Percentiles rank a stretch among this genome's conserved stretches.
Evolutionary conservation across 164 flowering plant genomes (phyloP).

Genomic region (Macadamia integrifolia): DNA sequence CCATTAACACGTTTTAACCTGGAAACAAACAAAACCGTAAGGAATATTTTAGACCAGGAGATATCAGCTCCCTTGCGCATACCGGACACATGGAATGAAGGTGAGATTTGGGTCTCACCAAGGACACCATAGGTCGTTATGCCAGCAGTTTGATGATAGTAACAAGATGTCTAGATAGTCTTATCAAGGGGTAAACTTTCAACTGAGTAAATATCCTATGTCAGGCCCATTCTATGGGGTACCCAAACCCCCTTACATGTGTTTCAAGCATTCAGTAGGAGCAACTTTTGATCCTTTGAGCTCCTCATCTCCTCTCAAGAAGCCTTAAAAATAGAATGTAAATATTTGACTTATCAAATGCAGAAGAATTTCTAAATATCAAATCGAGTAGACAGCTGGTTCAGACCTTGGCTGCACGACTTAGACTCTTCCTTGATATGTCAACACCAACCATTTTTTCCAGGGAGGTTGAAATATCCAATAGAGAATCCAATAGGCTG

Average conservation of each 20-base stretch:
- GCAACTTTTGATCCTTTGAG: not conserved
- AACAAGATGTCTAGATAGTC: not conserved
- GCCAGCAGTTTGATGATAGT: not conserved
- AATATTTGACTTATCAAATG: not conserved
- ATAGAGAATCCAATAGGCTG: constrained; percentile 67
- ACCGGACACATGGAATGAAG: not conserved
- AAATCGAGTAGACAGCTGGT: not conserved
- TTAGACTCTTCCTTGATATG: constrained; percentile 70
- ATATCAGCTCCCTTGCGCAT: not conserved
- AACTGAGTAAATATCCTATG: not conserved
- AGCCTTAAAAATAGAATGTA: not conserved
- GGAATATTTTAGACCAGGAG: too few species aligned
- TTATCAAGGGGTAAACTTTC: too few species aligned
- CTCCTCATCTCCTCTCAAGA: not conserved
- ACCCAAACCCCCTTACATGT: not conserved
- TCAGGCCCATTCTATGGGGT: too few species aligned
- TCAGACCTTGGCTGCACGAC: constrained; percentile 86
- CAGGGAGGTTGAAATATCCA: constrained; percentile 58
- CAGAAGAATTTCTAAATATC: not conserved
- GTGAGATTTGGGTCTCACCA: too few species aligned
- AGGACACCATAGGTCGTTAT: not conserved
- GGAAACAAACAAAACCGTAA: not conserved
- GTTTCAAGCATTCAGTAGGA: not conserved
- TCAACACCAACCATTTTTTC: constrained; percentile 83
- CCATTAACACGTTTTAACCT: too few species aligned